Base-by-base conservation (phyloP, 345 rosid genomes). In the Eucalyptus curtisii region DNA sequence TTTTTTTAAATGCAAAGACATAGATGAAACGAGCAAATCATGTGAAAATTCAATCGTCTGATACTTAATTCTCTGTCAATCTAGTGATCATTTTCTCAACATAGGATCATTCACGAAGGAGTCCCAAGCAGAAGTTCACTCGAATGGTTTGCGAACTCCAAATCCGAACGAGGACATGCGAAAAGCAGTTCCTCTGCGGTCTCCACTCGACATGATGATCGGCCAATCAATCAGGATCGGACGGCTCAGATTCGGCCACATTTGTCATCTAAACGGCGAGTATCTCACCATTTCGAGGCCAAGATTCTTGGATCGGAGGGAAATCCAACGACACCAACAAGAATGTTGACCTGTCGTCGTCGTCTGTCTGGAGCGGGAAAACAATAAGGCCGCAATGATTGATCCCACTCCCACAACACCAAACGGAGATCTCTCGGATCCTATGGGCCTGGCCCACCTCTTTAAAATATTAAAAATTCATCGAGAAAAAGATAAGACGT, bases 321-420 rank as follows among this genome's bases (percentile, higher is more conserved):
- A 44, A 86, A 76, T 61, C 76, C 86, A 53, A 89, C 71, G 87
- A 84, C 50, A 52, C 57, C 14, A 71, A 12, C 88, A 40, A 50
- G 79, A 86, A 84, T 86, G 64, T 79, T 42, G 50, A 44, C 68
- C 86, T 71, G 90, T 89, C 88, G 27, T 55, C 88, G 57, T 55
- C 88, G 57, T 49, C 87, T 27, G 33, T 88, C 79, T 19, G 49
- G 49, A 49, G 86, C 55, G 59, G 61, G 19, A 86, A 52, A 52
- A 87, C 85, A 76, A 89, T 89, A 71, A 76, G 64, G 82, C 22
- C 13, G 57, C 88, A 86, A 89, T 89, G 76, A 89, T 89, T 89
- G 88, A 68, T 49, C 88, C 90, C 90, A 86, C 90, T 76, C 33
- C 84, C 68, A 47, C 71, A 6, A 2, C 31, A 4, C 31, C 15